Conservation (phyloP, 768 basidiomycete species). For the Imleria badia region DNA sequence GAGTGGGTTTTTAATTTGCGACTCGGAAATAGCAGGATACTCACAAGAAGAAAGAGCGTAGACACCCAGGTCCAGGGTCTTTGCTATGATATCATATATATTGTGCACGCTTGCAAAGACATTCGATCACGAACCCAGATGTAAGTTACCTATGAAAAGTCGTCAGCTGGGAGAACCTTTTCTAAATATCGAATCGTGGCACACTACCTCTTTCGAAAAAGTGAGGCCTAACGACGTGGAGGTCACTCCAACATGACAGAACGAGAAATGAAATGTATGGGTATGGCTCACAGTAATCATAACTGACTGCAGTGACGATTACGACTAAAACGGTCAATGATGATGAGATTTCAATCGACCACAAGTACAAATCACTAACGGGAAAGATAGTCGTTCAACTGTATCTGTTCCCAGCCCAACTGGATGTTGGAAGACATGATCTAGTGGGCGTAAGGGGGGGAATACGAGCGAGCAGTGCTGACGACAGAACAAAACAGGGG, state of each 20-base stretch:
- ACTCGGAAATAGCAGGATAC: neutral
- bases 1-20: neutral
- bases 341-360: no score
- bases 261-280: no score
- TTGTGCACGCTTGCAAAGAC: neutral
- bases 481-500: no score
- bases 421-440: no score
- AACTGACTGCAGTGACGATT: neutral
- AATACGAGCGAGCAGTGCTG: no score
- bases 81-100: neutral
- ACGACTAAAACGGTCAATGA: neutral
- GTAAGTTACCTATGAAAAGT: neutral
- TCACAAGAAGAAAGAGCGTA: neutral
- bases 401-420: no score
- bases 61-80: neutral
- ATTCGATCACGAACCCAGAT: neutral
- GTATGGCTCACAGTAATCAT: neutral
- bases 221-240: neutral
- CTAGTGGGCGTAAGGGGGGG: no score
- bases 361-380: no score
- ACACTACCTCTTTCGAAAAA: neutral
- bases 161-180: no score
- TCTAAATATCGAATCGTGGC: no score
- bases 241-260: neutral
- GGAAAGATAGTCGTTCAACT: no score